Evolutionary conservation across 768 basidiomycete species (phyloP), one percentile per base, ranked within the genome.

Genomic region (Leccinum aurantiacum): DNA sequence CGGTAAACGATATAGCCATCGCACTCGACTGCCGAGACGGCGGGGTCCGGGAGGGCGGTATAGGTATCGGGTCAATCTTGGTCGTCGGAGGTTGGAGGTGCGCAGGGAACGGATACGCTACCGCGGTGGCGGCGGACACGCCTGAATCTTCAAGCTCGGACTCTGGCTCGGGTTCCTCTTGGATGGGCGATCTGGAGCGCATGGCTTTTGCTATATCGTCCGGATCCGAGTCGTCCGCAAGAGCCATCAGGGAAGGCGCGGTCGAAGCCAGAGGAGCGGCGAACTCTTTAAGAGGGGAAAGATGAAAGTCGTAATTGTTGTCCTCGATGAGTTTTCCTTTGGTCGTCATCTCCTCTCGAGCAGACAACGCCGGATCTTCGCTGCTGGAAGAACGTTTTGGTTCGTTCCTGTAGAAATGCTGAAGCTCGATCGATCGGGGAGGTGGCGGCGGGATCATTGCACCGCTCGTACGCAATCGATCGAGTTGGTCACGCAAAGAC

Each of bases 241-340:
- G 70, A 9, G 72, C 72, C 56, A 61, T 65, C 37, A 74, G 60
- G 31, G 70, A 72, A 49, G 69, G 72, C 1, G 71, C 63, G 0
- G 72, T 66, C 0, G 72, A 74, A 35, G 65, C 46, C 61, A 75
- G 50, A 1, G 74, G 70, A 19, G 57, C 65, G 19, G 63, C 29
- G 19, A 67, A 53, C 57, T 74, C 74, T 55, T 54, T 19, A 6
- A 74, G 74, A 60, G 72, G 72, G 10, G 72, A 74, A 11, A 74
- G 70, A 53, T 69, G 72, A 46, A 75, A 61, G 15, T 75, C 65
- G 44, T 49, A 51, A 7, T 74, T 68, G 9, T 68, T 66, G 6
- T 73, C 74, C 17, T 72, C 63, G 29, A 67, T 47, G 51, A 61
- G 54, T 65, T 65, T 71, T 52, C 61, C 65, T 62, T 70, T 72